A percentile compares a stretch with the other conserved stretches of the same genome.
These are phyloP conservation scores for Brassica carinata DNA, from an alignment of 345 rosid species.

Conservation along the genomic window DNA sequence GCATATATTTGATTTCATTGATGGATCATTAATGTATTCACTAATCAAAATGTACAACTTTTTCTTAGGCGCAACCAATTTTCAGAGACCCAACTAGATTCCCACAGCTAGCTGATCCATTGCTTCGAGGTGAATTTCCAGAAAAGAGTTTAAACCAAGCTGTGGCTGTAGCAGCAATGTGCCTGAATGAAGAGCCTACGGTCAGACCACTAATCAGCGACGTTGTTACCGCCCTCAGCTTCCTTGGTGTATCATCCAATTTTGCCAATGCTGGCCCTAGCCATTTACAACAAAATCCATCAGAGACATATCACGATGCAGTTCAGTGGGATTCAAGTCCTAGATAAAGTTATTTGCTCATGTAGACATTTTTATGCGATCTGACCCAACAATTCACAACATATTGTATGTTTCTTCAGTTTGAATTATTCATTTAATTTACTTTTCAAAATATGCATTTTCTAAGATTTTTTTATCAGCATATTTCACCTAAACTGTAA, in stretches of 20 bases:
- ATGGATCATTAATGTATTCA: background rate
- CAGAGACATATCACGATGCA: background rate
- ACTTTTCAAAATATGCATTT: background rate
- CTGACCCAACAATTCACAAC: background rate
- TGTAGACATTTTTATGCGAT: background rate
- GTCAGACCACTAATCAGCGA: background rate
- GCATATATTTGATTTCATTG: background rate
- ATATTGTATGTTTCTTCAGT: background rate
- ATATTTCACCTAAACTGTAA: background rate
- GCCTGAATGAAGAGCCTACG: background rate
- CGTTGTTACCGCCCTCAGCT: background rate
- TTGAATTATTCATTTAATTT: background rate
- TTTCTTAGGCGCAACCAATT: background rate
- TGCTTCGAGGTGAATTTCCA: background rate
- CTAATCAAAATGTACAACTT: background rate
- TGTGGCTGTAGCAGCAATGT: background rate
- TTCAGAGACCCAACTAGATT: background rate
- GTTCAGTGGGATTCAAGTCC: background rate
- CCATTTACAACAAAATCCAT: background rate
- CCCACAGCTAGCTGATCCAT: background rate
- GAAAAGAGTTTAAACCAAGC: background rate
- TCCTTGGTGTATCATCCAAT: background rate
- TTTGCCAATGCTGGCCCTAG: background rate
- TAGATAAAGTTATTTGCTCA: background rate
- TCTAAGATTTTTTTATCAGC: background rate